Base-by-base conservation (phyloP, 2,329 filamentous ascomycete genomes). In the Diaporthe destruens region DNA sequence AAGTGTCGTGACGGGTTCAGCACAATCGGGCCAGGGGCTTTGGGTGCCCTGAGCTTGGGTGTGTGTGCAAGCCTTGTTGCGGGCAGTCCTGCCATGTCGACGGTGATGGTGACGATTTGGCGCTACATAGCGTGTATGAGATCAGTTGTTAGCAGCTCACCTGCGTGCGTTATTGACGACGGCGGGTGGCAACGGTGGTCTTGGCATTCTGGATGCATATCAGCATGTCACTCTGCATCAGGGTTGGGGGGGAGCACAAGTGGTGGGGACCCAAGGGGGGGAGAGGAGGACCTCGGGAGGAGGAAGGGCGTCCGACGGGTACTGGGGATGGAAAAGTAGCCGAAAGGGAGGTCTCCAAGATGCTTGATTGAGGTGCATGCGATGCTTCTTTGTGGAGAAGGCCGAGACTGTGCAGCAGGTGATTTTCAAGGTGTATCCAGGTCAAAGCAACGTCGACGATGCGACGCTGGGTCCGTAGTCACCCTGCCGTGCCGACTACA, bases 371-470 rank as follows among this genome's bases (percentile, higher is more conserved):
- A 65, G 25, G 59, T 20, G 44, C 59, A 23, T 51, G 44, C 29
- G 44, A 65, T 65, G 29, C 44, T 65, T 20, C 18, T 20, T 12
- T 36, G 44, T 65, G 59, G 59, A 51, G 42, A 63, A 49, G 42
- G 59, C 6, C 59, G 59, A 63, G 59, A 63, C 59, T 63, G 59
- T 65, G 44, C 44, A 65, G 59, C 57, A 47, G 39, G 44, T 65
- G 29, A 1, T 42, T n/a, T 51, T 65, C 59, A 51, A 49, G 59
- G 59, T 65, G 44, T 18, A 65, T 65, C 59, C 59, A 65, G 59
- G 59, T 36, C 44, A 36, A 36, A 51, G 59, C 44, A 65, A 65
- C 59, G 29, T 65, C 9, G 44, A 65, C 59, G 59, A 65, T 65
- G 59, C 59, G 51, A 65, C 59, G 44, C 44, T 65, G 59, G 59